These are phyloP conservation scores for Glarea lozoyensis DNA, from an alignment of 495 filamentous ascomycete species.

Conservation along the genomic window DNA sequence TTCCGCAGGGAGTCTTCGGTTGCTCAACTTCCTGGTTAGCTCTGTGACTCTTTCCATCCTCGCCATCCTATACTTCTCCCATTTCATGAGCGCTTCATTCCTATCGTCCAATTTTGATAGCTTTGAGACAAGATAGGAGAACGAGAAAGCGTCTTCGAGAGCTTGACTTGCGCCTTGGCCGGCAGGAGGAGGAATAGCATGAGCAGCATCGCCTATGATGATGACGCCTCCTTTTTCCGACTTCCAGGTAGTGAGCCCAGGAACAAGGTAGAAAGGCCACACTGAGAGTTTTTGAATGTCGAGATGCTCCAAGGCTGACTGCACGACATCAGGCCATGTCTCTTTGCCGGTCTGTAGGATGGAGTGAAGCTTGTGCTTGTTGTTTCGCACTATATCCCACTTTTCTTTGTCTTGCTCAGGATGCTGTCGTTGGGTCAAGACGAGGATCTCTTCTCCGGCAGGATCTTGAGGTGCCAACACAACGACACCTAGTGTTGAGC, in stretches of 20 bases:
- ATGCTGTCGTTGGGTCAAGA: constrained; percentile 22
- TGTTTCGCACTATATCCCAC: not conserved
- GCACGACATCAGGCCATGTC: not conserved
- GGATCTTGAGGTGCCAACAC: constrained; percentile 32
- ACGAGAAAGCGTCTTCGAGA: constrained; percentile 24
- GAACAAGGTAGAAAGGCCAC: constrained; percentile 3
- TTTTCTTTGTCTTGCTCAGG: not conserved
- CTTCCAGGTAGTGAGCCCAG: not conserved
- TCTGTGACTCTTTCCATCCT: not conserved
- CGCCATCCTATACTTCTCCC: not conserved
- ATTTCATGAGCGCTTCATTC: not conserved
- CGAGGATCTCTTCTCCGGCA: constrained; percentile 30
- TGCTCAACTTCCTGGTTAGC: constrained; percentile 1
- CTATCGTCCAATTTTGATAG: not conserved
- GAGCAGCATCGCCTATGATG: constrained; percentile 30
- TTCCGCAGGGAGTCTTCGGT: not conserved
- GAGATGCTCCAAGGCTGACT: not conserved
- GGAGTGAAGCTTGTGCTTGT: not conserved
- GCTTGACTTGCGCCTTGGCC: constrained; percentile 28
- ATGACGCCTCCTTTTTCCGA: not conserved
- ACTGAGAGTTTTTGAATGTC: not conserved
- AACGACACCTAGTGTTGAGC: constrained; percentile 28
- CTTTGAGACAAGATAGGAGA: constrained; percentile 13
- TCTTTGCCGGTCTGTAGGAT: not conserved
- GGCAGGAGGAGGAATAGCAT: constrained; percentile 31